These are phyloP conservation scores for Sclerotinia glacialis DNA, from an alignment of 2,329 filamentous ascomycete genomes.

Conservation along the genomic window DNA sequence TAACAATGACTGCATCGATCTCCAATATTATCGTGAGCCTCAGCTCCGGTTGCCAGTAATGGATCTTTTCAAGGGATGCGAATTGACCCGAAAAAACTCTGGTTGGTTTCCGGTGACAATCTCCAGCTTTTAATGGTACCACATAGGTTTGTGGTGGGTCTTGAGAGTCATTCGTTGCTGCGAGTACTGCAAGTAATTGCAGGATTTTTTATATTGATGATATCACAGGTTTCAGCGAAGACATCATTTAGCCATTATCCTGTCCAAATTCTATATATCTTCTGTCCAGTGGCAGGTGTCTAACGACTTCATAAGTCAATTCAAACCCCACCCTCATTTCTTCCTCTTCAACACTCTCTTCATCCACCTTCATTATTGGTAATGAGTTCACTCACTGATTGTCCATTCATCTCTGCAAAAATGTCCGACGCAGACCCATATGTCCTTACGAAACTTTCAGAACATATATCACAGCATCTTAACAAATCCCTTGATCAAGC, in stretches of 20 bases:
- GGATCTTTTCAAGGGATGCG: neutral
- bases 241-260: neutral
- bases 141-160: conserved; percentile 20
- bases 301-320: conserved; percentile 12
- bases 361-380: neutral
- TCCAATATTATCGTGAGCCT: conserved; percentile 6
- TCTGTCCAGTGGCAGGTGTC: conserved; percentile 16
- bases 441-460: conserved; percentile 19
- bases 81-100: neutral
- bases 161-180: conserved; percentile 12
- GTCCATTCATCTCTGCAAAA: conserved; percentile 17
- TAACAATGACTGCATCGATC: conserved; percentile 9
- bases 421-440: conserved; percentile 21
- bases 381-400: conserved; percentile 12
- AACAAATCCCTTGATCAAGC: conserved; percentile 19
- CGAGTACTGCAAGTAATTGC: conserved; percentile 2
- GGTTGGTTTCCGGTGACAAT: neutral
- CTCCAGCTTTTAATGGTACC: conserved; percentile 9
- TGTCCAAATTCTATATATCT: conserved; percentile 11
- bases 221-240: conserved; percentile 5
- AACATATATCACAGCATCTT: conserved; percentile 17
- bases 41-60: conserved; percentile 2
- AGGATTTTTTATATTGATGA: conserved; percentile 9
- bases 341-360: neutral
- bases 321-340: neutral